phyloP scores from a whole-genome alignment of 2,329 filamentous ascomycete genomes.

The Penicillium sp. region DNA sequence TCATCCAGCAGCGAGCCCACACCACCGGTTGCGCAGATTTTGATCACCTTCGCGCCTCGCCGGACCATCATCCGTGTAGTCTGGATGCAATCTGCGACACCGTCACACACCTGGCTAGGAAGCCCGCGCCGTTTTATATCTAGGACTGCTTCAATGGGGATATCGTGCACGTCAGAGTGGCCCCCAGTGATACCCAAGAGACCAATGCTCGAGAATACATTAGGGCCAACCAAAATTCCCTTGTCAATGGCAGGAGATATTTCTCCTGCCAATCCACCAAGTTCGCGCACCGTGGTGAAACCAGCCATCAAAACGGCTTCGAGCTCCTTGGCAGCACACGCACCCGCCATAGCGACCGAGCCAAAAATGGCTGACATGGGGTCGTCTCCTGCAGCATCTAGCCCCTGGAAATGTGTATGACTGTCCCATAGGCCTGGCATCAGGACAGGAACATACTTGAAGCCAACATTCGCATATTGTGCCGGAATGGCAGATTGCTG shows the following conservation, averaged over 20 bases:
- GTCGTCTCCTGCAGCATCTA: constrained; percentile 18
- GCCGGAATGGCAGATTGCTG: constrained; percentile 25
- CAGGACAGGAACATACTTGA: constrained; percentile 39
- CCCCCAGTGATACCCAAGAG: constrained; percentile 48
- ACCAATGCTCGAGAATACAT: constrained; percentile 46
- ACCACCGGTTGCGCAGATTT: constrained; percentile 45
- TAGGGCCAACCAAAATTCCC: constrained; percentile 45
- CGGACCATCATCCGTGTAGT: constrained; percentile 44
- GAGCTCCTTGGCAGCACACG: constrained; percentile 40
- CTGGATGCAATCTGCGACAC: constrained; percentile 43
- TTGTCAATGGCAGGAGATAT: constrained; percentile 42
- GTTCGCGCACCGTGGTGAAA: constrained; percentile 50
- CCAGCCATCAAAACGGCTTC: constrained; percentile 44
- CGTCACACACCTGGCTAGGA: constrained; percentile 41
- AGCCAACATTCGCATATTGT: constrained; percentile 27
- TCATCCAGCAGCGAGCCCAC: constrained; percentile 43
- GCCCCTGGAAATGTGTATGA: constrained; percentile 48
- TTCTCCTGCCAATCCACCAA: constrained; percentile 47
- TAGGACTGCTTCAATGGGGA: constrained; percentile 33
- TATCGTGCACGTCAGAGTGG: constrained; percentile 45
- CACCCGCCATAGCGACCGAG: constrained; percentile 35
- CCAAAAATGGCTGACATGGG: constrained; percentile 16
- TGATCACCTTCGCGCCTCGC: constrained; percentile 48
- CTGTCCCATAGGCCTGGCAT: constrained; percentile 55
- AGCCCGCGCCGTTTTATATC: constrained; percentile 29